Conservation (phyloP, 2,329 filamentous ascomycete genomes). For the Parafenestella ontariensis region DNA sequence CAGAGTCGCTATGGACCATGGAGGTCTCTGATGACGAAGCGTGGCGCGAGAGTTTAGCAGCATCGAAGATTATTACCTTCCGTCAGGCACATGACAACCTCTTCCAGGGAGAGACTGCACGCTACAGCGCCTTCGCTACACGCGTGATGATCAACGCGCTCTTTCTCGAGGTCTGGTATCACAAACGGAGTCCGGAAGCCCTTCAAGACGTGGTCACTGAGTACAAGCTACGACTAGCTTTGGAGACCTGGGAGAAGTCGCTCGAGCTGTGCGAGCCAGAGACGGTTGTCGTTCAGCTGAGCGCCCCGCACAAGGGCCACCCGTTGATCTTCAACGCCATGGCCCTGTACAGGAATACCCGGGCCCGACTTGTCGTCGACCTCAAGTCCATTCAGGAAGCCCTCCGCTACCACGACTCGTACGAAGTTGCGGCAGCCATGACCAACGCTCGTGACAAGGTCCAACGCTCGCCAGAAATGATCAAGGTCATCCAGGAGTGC, state of each 20-base stretch:
- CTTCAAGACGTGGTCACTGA: constrained; percentile 97
- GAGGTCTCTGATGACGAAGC: constrained; percentile 76
- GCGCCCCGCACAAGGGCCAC: constrained; percentile 93
- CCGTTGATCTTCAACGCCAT: constrained; percentile 98
- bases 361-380: constrained; percentile 90
- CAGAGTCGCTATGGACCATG: constrained; percentile 92
- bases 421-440: constrained; percentile 97
- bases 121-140: constrained; percentile 95
- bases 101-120: constrained; percentile 88
- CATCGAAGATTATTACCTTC: constrained; percentile 80
- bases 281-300: constrained; percentile 84
- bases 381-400: constrained; percentile 96
- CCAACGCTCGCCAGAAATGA: constrained; percentile 94
- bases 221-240: constrained; percentile 92
- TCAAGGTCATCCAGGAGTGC: constrained; percentile 97
- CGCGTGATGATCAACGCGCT: constrained; percentile 98
- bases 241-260: constrained; percentile 99
- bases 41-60: constrained; percentile 82
- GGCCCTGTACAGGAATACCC: constrained; percentile 94
- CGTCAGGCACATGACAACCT: constrained; percentile 93
- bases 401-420: constrained; percentile 93
- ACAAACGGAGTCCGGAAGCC: constrained; percentile 97
- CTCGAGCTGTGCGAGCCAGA: constrained; percentile 93
- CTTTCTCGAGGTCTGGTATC: constrained; percentile 98
- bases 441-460: constrained; percentile 91